Conservation (phyloP, 345 rosid genomes). For the Anastatica hierochuntica region DNA sequence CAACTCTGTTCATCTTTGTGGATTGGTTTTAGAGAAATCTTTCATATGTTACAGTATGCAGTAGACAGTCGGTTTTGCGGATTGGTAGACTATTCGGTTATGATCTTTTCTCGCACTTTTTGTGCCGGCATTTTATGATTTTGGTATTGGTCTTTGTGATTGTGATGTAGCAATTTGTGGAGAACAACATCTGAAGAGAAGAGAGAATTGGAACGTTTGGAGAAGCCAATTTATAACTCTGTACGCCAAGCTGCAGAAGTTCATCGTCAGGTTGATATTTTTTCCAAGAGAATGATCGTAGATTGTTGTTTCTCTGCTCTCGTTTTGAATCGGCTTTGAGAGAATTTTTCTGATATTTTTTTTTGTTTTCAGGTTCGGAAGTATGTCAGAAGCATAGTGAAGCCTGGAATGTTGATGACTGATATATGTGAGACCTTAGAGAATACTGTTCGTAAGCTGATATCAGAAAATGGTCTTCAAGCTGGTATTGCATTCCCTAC, state of each 20-base stretch:
- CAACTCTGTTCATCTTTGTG: not conserved
- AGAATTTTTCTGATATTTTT: not conserved
- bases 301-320: not conserved
- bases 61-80: too few relatives aligned
- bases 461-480: slow-evolving; percentile 84
- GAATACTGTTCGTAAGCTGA: slow-evolving; percentile 77
- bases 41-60: too few relatives aligned
- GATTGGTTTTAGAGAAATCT: not conserved
- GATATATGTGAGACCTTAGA: slow-evolving; percentile 91
- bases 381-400: slow-evolving; percentile 66
- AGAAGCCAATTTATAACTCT: slow-evolving; percentile 80
- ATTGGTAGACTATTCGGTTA: not conserved
- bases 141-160: slow-evolving; percentile 4
- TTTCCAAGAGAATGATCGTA: not conserved
- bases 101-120: not conserved
- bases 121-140: not conserved
- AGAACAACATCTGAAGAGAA: slow-evolving; percentile 95
- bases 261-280: slow-evolving; percentile 86
- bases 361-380: slow-evolving; percentile 52
- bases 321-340: slow-evolving; percentile 8
- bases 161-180: slow-evolving; percentile 67
- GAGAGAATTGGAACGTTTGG: slow-evolving; percentile 77
- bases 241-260: slow-evolving; percentile 97
- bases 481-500: slow-evolving; percentile 99
- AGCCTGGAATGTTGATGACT: slow-evolving; percentile 91